Evolutionary conservation across 371 early-diverging fungal species (phyloP).

Genomic region (Rhizopus sp.): DNA sequence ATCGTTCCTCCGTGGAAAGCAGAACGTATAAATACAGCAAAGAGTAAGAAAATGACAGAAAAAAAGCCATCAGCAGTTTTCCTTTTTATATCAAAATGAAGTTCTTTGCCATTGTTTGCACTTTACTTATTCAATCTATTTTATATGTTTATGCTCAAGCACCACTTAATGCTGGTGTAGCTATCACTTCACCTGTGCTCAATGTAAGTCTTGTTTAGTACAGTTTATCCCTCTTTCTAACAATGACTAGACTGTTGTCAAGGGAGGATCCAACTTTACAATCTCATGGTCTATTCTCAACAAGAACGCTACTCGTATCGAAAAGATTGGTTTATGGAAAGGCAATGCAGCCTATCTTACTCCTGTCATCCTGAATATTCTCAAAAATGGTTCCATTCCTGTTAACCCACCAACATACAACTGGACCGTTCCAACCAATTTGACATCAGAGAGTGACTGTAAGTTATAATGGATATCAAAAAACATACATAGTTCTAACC

Average conservation of each 20-base stretch:
- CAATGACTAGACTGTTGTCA: slow-evolving; percentile 1
- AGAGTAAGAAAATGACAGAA: too few species aligned
- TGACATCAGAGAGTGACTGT: slow-evolving; percentile 16
- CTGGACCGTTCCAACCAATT: slow-evolving; percentile 19
- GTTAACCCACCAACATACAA: slow-evolving; percentile 10
- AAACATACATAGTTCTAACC: not conserved
- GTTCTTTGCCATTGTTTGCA: not conserved
- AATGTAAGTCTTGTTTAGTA: slow-evolving; percentile 8
- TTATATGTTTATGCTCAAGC: slow-evolving; percentile 7
- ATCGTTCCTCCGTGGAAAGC: not conserved
- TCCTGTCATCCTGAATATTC: slow-evolving; percentile 11
- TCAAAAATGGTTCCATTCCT: slow-evolving; percentile 15
- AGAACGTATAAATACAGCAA: not conserved
- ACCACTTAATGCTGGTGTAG: slow-evolving; percentile 13
- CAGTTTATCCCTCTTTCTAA: not conserved
- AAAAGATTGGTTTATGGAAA: slow-evolving; percentile 15
- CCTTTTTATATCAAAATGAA: slow-evolving; percentile 8
- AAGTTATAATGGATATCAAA: slow-evolving; percentile 3
- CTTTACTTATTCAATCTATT: slow-evolving; percentile 1
- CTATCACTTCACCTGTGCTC: slow-evolving; percentile 9
- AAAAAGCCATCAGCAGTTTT: too few species aligned
- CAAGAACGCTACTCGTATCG: slow-evolving; percentile 15
- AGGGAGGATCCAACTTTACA: slow-evolving; percentile 5
- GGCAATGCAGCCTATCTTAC: slow-evolving; percentile 13
- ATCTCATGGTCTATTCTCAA: slow-evolving; percentile 14